Evolutionary conservation across 2,329 filamentous ascomycete genomes (phyloP).

Genomic region (Plenodomus lindquistii): DNA sequence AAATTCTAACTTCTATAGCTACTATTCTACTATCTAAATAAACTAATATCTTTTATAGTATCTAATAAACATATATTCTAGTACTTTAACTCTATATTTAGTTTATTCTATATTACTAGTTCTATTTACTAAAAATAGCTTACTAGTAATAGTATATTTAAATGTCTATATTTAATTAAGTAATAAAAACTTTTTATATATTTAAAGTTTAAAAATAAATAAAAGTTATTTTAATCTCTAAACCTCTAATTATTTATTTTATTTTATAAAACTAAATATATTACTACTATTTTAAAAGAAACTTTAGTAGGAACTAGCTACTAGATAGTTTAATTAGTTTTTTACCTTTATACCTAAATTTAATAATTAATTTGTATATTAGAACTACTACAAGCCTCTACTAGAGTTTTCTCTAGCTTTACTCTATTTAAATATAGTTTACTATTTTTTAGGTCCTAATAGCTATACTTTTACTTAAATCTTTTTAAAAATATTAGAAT

Average conservation of each 20-base stretch:
- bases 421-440: slow-evolving; percentile 50
- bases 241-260: slow-evolving; percentile 13
- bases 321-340: slow-evolving; percentile 44
- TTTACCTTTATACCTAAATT: slow-evolving; percentile 31
- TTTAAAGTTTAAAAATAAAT: slow-evolving; percentile 15
- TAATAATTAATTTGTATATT: no score
- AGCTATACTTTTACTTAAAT: slow-evolving; percentile 22
- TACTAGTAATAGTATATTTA: slow-evolving; percentile 32
- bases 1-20: no score
- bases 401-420: slow-evolving; percentile 52
- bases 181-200: slow-evolving; percentile 13
- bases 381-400: slow-evolving; percentile 51
- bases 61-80: slow-evolving; percentile 48
- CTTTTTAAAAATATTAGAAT: slow-evolving; percentile 16
- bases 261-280: slow-evolving; percentile 45
- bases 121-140: slow-evolving; percentile 50
- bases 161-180: slow-evolving; percentile 40
- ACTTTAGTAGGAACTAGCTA: slow-evolving; percentile 50
- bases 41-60: slow-evolving; percentile 50
- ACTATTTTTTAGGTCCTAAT: slow-evolving; percentile 14
- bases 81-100: slow-evolving; percentile 46
- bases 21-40: slow-evolving; percentile 50
- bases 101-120: slow-evolving; percentile 48
- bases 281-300: slow-evolving; percentile 52
- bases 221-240: slow-evolving; percentile 4